Evolutionary conservation across 495 filamentous ascomycete genomes (phyloP).

Genomic region (Trypethelium eluteriae): DNA sequence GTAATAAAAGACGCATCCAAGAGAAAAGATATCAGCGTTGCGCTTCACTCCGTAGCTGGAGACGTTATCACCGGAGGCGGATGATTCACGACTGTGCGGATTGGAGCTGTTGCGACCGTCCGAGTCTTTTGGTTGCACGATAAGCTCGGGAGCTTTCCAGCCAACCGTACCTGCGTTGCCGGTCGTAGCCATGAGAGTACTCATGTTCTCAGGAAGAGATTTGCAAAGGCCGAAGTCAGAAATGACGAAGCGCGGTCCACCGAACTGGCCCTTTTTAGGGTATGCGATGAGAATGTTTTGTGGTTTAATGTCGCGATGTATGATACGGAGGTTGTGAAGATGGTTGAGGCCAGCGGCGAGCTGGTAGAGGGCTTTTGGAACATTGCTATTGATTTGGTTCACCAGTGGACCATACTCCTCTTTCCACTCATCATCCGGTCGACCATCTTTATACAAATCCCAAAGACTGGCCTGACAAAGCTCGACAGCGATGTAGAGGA

Average conservation of each 20-base stretch:
- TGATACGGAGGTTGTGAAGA: constrained; percentile 85
- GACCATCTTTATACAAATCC: constrained; percentile 61
- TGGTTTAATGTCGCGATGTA: constrained; percentile 93
- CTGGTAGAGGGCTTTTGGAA: constrained; percentile 66
- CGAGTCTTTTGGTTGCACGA: constrained; percentile 64
- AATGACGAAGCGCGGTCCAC: constrained; percentile 72
- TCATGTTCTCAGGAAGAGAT: constrained; percentile 91
- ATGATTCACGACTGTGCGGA: constrained; percentile 29
- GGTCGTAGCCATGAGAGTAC: constrained; percentile 88
- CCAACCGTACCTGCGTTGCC: constrained; percentile 90
- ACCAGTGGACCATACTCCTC: constrained; percentile 45
- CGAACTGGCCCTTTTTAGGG: constrained; percentile 40
- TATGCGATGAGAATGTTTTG: constrained; percentile 83
- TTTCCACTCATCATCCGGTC: constrained; percentile 23
- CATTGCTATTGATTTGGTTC: constrained; percentile 44
- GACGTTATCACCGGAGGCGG: constrained; percentile 28
- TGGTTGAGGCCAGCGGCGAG: constrained; percentile 80
- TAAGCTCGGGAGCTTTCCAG: constrained; percentile 91
- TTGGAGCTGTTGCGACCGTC: constrained; percentile 33
- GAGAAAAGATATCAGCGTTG: constrained; percentile 91
- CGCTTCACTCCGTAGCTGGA: constrained; percentile 75
- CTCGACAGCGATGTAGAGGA: constrained; percentile 93
- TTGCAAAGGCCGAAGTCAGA: constrained; percentile 98
- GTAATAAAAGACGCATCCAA: constrained; percentile 94
- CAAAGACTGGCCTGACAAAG: constrained; percentile 90